phyloP scores from a whole-genome alignment of 2,329 filamentous ascomycete genomes.

The Calycina herbarum region DNA sequence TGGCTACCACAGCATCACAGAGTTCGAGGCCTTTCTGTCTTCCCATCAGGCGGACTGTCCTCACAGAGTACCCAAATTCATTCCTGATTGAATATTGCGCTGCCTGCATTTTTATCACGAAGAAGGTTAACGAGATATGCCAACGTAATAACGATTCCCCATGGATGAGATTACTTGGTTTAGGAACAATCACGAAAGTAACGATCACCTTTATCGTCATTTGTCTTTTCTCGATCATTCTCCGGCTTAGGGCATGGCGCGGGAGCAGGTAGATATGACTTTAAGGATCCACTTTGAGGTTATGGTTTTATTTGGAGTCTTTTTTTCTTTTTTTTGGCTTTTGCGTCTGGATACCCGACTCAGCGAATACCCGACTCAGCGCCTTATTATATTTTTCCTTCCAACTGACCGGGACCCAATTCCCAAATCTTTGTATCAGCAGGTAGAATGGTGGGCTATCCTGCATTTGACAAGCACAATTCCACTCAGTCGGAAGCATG shows the following conservation, averaged over 20 bases:
- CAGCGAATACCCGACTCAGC: too few relatives aligned
- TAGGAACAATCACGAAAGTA: not conserved
- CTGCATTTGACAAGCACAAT: not conserved
- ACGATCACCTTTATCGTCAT: not conserved
- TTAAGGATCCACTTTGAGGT: not conserved
- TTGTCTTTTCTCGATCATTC: not conserved
- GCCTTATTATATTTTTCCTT: not conserved
- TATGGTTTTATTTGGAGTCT: not conserved
- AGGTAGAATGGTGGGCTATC: conserved; percentile 10
- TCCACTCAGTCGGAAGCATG: conserved; percentile 9
- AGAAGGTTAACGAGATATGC: not conserved
- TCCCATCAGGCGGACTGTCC: not conserved
- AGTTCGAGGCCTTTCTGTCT: not conserved
- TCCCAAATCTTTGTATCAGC: conserved; percentile 5
- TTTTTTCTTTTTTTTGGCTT: not conserved
- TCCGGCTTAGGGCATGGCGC: not conserved
- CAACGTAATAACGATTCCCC: not conserved
- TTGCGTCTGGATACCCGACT: not conserved
- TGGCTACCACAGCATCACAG: not conserved
- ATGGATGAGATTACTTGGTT: not conserved
- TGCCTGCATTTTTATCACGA: not conserved
- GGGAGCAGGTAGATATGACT: not conserved
- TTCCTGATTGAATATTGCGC: not conserved
- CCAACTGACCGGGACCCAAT: not conserved
- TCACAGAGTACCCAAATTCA: not conserved